Evolutionary conservation across 208 protist species (phyloP).

Genomic region (Angomonas desouzai): DNA sequence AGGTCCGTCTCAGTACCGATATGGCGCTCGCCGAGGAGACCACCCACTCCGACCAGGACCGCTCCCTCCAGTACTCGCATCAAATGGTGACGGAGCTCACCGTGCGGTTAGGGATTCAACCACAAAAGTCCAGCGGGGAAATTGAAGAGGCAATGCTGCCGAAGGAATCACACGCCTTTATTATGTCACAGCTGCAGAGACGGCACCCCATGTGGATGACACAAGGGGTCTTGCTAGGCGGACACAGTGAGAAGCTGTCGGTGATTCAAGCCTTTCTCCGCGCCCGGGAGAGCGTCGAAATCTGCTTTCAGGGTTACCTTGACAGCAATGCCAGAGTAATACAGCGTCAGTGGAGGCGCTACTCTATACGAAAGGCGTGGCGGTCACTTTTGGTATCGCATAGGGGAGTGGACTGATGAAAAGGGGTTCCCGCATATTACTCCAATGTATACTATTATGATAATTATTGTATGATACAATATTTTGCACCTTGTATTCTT

Average conservation of each 20-base stretch:
- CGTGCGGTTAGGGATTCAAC: slow-evolving; percentile 5
- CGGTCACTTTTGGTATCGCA: too few relatives aligned
- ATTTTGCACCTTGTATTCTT: neutral
- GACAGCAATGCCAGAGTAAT: slow-evolving; percentile 32
- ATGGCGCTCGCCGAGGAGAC: slow-evolving; percentile 22
- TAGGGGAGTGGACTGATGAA: too few relatives aligned
- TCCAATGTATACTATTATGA: too few relatives aligned
- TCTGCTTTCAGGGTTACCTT: slow-evolving; percentile 23
- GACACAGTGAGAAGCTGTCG: slow-evolving; percentile 10
- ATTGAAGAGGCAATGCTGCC: slow-evolving; percentile 8
- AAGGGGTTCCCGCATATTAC: too few relatives aligned
- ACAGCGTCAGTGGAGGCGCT: slow-evolving; percentile 26
- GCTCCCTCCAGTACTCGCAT: slow-evolving; percentile 4
- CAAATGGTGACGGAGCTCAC: slow-evolving; percentile 10
- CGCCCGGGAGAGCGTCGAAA: slow-evolving; percentile 22
- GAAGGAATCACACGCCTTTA: slow-evolving; percentile 17
- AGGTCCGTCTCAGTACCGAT: slow-evolving; percentile 13
- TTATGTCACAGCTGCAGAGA: slow-evolving; percentile 22
- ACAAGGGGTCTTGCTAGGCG: slow-evolving; percentile 10
- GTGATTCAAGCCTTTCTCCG: slow-evolving; percentile 34
- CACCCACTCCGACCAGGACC: neutral
- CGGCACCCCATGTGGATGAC: slow-evolving; percentile 42
- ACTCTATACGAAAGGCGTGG: too few relatives aligned
- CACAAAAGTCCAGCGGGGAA: neutral
- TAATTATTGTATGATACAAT: neutral